These are phyloP conservation scores for Fragosphaeria purpurea DNA, from an alignment of 2,329 filamentous ascomycete genomes.

Conservation along the genomic window DNA sequence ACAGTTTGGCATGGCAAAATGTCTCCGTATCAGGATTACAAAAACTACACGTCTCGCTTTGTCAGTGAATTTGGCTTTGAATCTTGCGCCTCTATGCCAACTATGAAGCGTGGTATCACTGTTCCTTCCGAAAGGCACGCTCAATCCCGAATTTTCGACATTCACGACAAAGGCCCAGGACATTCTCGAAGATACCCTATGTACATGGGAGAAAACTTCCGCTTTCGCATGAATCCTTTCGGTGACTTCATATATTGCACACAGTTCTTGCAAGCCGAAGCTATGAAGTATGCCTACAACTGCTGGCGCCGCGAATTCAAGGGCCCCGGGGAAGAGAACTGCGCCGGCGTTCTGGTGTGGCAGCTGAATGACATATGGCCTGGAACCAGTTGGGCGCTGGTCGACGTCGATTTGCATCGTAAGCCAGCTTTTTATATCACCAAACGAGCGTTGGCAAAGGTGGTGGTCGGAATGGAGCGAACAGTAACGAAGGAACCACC, in stretches of 20 bases:
- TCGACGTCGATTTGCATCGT: conserved; percentile 28
- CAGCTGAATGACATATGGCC: conserved; percentile 64
- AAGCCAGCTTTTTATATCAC: too few species aligned
- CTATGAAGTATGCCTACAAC: conserved; percentile 35
- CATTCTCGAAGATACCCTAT: not conserved
- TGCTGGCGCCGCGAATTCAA: conserved; percentile 51
- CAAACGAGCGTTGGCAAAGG: too few species aligned
- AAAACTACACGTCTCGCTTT: not conserved
- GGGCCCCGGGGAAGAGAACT: conserved; percentile 29
- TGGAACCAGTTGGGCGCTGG: conserved; percentile 54
- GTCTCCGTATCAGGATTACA: not conserved
- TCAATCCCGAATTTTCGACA: not conserved
- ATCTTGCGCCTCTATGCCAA: not conserved
- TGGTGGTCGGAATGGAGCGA: too few species aligned
- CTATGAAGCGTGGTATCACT: not conserved
- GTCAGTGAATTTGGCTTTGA: not conserved
- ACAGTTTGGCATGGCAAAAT: not conserved
- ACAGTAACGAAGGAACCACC: too few species aligned
- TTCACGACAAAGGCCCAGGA: not conserved
- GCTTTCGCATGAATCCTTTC: conserved; percentile 38
- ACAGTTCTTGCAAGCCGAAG: conserved; percentile 40
- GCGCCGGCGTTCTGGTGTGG: conserved; percentile 58
- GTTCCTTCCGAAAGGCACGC: not conserved
- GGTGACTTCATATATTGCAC: conserved; percentile 16
- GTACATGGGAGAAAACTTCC: not conserved